Conservation (phyloP, 495 filamentous ascomycete genomes). For the Glarea lozoyensis region DNA sequence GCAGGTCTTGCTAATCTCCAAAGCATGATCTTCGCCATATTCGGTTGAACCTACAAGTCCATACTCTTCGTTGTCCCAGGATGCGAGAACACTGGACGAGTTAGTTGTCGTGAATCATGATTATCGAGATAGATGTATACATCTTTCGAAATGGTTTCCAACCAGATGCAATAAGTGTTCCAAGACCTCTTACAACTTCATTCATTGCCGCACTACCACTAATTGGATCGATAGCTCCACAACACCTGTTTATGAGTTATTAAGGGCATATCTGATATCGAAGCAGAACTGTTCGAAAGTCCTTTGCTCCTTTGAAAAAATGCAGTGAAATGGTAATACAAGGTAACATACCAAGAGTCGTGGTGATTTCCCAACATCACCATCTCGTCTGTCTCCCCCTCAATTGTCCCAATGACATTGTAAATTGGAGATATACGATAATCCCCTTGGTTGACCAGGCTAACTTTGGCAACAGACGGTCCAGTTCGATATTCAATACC, state of each 20-base stretch:
- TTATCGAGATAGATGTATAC: not conserved
- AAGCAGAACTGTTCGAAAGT: too few relatives aligned
- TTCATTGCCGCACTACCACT: conserved; percentile 80
- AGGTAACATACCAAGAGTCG: conserved; percentile 84
- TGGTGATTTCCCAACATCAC: conserved; percentile 86
- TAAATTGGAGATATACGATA: too few relatives aligned
- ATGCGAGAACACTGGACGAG: conserved; percentile 54
- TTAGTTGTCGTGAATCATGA: not conserved
- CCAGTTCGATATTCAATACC: conserved; percentile 85
- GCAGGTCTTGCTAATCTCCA: too few relatives aligned
- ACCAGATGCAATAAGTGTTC: conserved; percentile 58
- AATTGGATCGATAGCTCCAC: conserved; percentile 73
- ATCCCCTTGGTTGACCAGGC: too few relatives aligned
- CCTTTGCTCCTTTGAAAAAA: too few relatives aligned
- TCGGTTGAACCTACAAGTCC: conserved; percentile 86
- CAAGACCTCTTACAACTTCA: conserved; percentile 74
- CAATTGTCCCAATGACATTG: conserved; percentile 89
- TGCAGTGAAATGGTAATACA: too few relatives aligned
- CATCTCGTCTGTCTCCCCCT: conserved; percentile 81
- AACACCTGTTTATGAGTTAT: too few relatives aligned
- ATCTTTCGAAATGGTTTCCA: conserved; percentile 88
- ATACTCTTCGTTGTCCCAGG: conserved; percentile 91
- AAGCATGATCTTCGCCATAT: conserved; percentile 88
- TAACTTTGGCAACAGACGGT: too few relatives aligned
- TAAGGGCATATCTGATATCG: too few relatives aligned